A percentile compares a stretch with the other conserved stretches of the same genome.
Evolutionary conservation across 1,284 basidiomycete species (phyloP).

Genomic region (Pseudozyma hubeiensis): DNA sequence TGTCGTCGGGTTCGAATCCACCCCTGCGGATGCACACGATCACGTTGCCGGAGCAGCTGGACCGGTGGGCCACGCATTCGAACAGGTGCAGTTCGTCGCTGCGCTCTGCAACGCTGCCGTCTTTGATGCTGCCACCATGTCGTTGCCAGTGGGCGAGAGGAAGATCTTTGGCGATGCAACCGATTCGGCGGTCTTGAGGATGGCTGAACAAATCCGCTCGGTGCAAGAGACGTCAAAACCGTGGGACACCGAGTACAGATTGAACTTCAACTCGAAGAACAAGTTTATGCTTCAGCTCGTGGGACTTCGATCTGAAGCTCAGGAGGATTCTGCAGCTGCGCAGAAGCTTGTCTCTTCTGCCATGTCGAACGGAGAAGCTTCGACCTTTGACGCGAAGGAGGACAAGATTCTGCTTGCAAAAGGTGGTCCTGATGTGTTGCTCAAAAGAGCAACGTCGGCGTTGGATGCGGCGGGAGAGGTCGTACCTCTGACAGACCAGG

Average conservation of each 20-base stretch:
- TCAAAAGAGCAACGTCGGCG: conserved; percentile 68
- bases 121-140: conserved; percentile 70
- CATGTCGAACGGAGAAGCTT: conserved; percentile 65
- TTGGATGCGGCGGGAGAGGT: conserved; percentile 62
- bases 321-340: not conserved
- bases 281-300: conserved; percentile 75
- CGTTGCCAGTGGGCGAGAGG: conserved; percentile 44
- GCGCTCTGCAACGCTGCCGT: conserved; percentile 76
- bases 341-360: conserved; percentile 2
- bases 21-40: conserved; percentile 30
- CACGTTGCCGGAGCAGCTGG: conserved; percentile 39
- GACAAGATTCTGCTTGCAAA: conserved; percentile 44
- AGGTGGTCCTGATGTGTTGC: conserved; percentile 60
- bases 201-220: conserved; percentile 72
- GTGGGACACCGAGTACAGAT: conserved; percentile 69
- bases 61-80: conserved; percentile 39
- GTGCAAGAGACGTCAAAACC: conserved; percentile 62
- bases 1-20: conserved; percentile 65
- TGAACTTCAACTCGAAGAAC: conserved; percentile 75
- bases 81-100: conserved; percentile 70
- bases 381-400: conserved; percentile 55
- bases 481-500: conserved; percentile 20
- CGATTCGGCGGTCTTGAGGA: conserved; percentile 75
- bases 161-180: conserved; percentile 76
- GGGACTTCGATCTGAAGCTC: conserved; percentile 7